Base-by-base conservation (phyloP, 2,329 filamentous ascomycete species). In the Alternaria alternata region DNA sequence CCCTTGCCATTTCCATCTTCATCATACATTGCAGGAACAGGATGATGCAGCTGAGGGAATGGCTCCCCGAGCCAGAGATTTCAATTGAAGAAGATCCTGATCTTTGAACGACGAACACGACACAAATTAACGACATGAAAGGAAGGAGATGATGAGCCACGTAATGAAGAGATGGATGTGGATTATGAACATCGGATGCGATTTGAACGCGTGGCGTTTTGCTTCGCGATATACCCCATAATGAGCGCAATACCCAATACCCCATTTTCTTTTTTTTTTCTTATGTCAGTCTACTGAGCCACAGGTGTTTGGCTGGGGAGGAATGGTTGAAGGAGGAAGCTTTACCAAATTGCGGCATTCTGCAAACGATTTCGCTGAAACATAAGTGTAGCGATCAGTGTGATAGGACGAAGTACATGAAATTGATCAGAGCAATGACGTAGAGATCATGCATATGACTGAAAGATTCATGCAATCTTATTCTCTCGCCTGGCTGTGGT, bases 1-100 rank as follows among this genome's bases (percentile, higher is more conserved):
- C 83, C 5, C 76, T 88, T 4, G 85, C 86, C 0, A 65, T 88
- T 51, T 84, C 86, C 0, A 85, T 88, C 58, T 76, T 85, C 6
- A 78, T 86, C 11, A 80, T 85, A 62, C 83, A 86, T 69, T 81
- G 83, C 54, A 80, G 86, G 5, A 83, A 84, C 59, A 79, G 81
- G 34, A 81, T 86, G 80, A 64, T 81, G 52, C 73, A 80, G 55
- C 74, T 86, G 22, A 78, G 80, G 41, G 72, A 79, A 36, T 75
- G 75, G 30, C 32, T 79, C 24, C 70, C 75, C 0, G 65, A 70
- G 36, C 54, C 53, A 9, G 57, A 69, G 7, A 20, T 52, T 9
- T 41, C 38, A 8, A 39, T 48, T 1, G 47, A 65, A n/a, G 67
- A 67, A 41, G 76, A 78, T 55, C 75, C 75, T 2, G 76, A 78